Conservation (phyloP, 257 asterid species). For the Coffea eugenioides region DNA sequence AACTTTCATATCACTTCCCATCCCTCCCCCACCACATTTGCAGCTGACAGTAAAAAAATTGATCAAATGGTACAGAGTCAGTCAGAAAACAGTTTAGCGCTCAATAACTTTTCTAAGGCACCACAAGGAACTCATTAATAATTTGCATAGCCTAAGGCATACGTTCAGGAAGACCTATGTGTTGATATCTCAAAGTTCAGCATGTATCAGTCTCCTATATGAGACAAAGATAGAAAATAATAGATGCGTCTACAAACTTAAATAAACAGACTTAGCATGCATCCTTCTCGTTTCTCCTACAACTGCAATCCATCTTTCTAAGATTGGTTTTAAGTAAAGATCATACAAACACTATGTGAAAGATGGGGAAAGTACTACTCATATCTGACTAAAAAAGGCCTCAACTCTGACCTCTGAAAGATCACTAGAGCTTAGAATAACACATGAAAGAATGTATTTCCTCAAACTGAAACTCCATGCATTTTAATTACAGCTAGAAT, state of each 20-base stretch:
- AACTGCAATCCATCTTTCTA: neutral
- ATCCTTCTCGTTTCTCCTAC: neutral
- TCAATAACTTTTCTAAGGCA: neutral
- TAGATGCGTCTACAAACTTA: neutral
- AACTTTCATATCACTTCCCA: neutral
- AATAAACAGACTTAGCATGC: neutral
- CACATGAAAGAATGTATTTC: neutral
- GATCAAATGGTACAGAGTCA: neutral
- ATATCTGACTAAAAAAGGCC: neutral
- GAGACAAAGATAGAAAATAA: neutral
- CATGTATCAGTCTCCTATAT: too few species aligned
- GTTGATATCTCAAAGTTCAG: too few species aligned
- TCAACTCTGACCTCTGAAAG: neutral
- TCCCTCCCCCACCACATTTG: too few species aligned
- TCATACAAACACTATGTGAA: too few species aligned
- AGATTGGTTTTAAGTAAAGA: neutral
- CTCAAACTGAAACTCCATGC: neutral
- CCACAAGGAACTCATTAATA: neutral
- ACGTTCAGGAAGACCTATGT: neutral
- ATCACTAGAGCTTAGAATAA: too few species aligned
- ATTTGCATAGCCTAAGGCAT: neutral
- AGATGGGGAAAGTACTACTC: neutral
- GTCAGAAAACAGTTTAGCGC: neutral
- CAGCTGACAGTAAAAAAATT: neutral
- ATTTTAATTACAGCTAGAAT: neutral